These are phyloP conservation scores for Suillus americanus DNA, from an alignment of 768 basidiomycete genomes.

Conservation along the genomic window DNA sequence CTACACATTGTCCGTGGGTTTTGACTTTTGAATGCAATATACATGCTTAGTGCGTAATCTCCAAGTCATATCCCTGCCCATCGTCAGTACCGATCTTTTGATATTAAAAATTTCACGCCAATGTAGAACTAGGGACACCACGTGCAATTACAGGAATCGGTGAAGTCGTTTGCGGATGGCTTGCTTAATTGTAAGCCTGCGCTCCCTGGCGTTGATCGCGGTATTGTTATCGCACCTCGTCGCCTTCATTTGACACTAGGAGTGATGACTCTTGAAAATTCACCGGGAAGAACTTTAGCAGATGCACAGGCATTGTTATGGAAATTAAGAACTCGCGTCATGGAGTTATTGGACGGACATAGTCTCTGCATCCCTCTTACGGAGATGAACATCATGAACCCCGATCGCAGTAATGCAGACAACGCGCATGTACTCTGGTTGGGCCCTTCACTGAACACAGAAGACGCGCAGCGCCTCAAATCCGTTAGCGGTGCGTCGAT, in stretches of 20 bases:
- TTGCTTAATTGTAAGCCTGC: slow-evolving; percentile 25
- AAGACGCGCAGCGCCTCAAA: slow-evolving; percentile 30
- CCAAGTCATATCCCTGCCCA: slow-evolving; percentile 32
- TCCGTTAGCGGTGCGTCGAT: slow-evolving; percentile 36
- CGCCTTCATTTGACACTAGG: slow-evolving; percentile 76
- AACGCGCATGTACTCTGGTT: slow-evolving; percentile 58
- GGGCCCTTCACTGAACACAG: slow-evolving; percentile 41
- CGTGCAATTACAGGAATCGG: slow-evolving; percentile 31
- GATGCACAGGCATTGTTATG: slow-evolving; percentile 45
- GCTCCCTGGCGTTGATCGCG: slow-evolving; percentile 53
- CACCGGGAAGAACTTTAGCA: slow-evolving; percentile 31
- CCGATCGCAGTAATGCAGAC: slow-evolving; percentile 33
- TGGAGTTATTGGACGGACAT: slow-evolving; percentile 36
- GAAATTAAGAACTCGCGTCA: slow-evolving; percentile 39
- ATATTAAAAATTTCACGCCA: slow-evolving; percentile 11
- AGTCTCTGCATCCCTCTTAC: slow-evolving; percentile 43
- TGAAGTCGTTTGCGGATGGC: slow-evolving; percentile 38
- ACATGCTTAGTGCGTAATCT: neutral
- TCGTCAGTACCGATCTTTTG: slow-evolving; percentile 32
- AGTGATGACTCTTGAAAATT: slow-evolving; percentile 58
- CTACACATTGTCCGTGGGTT: slow-evolving; percentile 27
- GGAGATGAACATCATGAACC: slow-evolving; percentile 49
- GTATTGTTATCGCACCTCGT: slow-evolving; percentile 54
- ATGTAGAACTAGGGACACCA: slow-evolving; percentile 39
- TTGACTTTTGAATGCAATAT: neutral